Percentiles rank a stretch among this genome's conserved stretches.
phyloP scores from a whole-genome alignment of 108 stramenopile species.

The Aurantiochytrium sp. region DNA sequence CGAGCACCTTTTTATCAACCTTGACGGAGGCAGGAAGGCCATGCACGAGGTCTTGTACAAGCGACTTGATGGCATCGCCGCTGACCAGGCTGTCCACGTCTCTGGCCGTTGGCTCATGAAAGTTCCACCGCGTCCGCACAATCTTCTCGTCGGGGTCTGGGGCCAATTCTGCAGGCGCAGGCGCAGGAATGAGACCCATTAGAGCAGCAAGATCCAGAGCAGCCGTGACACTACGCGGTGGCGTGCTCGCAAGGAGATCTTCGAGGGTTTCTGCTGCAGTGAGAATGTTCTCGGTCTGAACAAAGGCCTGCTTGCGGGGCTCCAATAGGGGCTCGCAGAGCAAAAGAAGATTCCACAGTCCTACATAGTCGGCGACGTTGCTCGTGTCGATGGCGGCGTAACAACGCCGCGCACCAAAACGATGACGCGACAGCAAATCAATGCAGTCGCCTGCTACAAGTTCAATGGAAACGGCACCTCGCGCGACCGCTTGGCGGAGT shows the following conservation, averaged over 20 bases:
- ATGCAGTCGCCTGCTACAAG: not conserved
- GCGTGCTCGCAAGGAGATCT: not conserved
- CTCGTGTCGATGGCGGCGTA: conserved; percentile 10
- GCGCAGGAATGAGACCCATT: not conserved
- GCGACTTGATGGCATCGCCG: not conserved
- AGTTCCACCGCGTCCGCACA: not conserved
- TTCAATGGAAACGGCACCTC: not conserved
- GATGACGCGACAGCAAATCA: not conserved
- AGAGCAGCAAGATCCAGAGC: not conserved
- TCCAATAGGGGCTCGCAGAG: not conserved
- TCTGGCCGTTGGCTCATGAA: not conserved
- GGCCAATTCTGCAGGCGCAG: not conserved
- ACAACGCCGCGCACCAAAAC: not conserved
- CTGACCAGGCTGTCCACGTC: not conserved
- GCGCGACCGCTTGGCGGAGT: not conserved
- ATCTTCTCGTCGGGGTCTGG: not conserved
- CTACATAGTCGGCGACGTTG: conserved; percentile 2
- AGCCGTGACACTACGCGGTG: not conserved
- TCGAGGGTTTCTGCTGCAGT: not conserved
- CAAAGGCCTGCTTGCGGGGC: not conserved
- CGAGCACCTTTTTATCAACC: no score
- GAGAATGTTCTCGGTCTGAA: not conserved
- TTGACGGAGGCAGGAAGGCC: not conserved
- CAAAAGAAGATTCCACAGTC: not conserved
- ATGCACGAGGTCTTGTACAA: not conserved